Conservation (phyloP, 2,329 filamentous ascomycete genomes). For the Colletotrichum chlorophyti region DNA sequence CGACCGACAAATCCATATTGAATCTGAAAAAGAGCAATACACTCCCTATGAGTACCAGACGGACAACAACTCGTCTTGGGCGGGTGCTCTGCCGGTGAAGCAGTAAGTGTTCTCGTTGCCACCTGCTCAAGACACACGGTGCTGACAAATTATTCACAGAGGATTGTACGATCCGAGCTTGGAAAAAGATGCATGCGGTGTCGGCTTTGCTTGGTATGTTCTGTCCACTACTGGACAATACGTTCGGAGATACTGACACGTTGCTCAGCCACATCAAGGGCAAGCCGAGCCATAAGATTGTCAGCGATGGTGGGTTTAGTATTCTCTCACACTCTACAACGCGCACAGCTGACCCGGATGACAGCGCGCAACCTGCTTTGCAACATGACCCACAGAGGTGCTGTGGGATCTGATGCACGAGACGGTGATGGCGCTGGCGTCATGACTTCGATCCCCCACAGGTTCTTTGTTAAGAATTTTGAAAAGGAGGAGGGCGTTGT, state of each 20-base stretch:
- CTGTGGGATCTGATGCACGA: constrained; percentile 95
- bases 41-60: constrained; percentile 85
- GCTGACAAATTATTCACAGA: constrained; percentile 41
- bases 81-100: constrained; percentile 93
- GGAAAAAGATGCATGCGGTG: constrained; percentile 99
- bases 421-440: constrained; percentile 98
- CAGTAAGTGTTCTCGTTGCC: constrained; percentile 62
- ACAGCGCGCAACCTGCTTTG: constrained; percentile 90
- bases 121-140: not conserved
- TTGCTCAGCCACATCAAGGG: constrained; percentile 88
- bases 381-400: constrained; percentile 99
- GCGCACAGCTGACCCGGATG: not conserved
- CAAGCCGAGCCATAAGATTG: constrained; percentile 95
- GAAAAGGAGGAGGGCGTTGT: constrained; percentile 88
- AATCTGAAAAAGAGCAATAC: constrained; percentile 66
- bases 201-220: constrained; percentile 93
- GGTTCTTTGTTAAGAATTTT: constrained; percentile 99
- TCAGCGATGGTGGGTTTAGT: constrained; percentile 84
- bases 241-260: constrained; percentile 33
- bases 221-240: too few relatives aligned
- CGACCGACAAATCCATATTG: constrained; percentile 69
- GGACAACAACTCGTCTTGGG: constrained; percentile 88
- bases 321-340: constrained; percentile 38
- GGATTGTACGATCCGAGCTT: constrained; percentile 95
- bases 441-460: constrained; percentile 98